These are phyloP conservation scores for Kazachstania kunashirensis DNA, from an alignment of 805 yeast genomes.

Conservation along the genomic window DNA sequence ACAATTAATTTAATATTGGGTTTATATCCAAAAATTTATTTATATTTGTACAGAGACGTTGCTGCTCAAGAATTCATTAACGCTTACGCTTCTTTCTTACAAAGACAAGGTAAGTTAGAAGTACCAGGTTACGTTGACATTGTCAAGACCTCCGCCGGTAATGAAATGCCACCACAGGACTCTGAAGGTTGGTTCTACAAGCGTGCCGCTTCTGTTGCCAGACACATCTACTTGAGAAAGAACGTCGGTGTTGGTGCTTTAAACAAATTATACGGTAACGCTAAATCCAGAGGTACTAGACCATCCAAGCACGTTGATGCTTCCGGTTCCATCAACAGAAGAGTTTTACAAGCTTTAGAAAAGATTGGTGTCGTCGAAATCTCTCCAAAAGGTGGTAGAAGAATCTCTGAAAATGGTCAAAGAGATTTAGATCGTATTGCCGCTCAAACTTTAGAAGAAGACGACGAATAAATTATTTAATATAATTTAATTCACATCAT, in stretches of 20 bases:
- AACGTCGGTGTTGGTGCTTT: constrained; percentile 98
- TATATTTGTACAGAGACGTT: constrained; percentile 98
- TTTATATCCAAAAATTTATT: too few species aligned
- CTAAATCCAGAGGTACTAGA: constrained; percentile 97
- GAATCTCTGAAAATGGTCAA: constrained; percentile 98
- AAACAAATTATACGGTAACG: constrained; percentile 99
- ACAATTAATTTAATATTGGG: not conserved
- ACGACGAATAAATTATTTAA: constrained; percentile 47
- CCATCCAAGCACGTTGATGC: constrained; percentile 98
- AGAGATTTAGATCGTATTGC: constrained; percentile 99
- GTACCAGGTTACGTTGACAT: constrained; percentile 99
- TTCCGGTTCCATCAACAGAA: constrained; percentile 99
- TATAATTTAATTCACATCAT: not conserved
- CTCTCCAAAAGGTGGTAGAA: constrained; percentile 98
- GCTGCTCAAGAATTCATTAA: constrained; percentile 99
- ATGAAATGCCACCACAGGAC: constrained; percentile 99
- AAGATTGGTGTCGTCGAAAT: constrained; percentile 95
- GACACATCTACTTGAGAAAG: constrained; percentile 99
- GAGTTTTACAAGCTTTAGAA: constrained; percentile 94
- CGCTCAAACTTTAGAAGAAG: constrained; percentile 93
- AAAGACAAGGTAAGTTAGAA: constrained; percentile 99
- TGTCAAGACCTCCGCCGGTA: constrained; percentile 98
- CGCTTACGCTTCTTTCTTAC: constrained; percentile 99
- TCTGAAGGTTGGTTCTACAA: constrained; percentile 99
- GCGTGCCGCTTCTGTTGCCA: constrained; percentile 99